These are phyloP conservation scores for Nepenthes gracilis DNA, from an alignment of 148 eudicot genomes.

Conservation along the genomic window DNA sequence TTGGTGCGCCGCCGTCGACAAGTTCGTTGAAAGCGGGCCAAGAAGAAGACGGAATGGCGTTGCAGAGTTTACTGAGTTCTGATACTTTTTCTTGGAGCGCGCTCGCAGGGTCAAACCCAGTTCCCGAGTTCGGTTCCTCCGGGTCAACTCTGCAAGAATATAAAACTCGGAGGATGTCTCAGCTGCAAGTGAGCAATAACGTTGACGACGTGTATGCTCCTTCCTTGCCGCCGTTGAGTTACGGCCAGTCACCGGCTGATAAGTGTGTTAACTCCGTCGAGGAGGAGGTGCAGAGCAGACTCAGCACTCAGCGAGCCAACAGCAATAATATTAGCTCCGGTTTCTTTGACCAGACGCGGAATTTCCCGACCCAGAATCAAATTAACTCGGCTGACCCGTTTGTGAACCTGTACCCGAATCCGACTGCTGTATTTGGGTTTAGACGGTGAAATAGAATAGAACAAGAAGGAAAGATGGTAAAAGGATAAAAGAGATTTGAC, in stretches of 20 bases:
- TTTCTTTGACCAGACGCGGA: background rate
- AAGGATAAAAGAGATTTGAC: background rate
- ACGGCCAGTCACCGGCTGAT: background rate
- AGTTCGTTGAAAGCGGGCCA: background rate
- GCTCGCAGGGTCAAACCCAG: background rate
- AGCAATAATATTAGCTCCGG: background rate
- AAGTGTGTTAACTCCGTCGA: background rate
- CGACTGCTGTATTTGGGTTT: background rate
- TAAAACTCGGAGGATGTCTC: background rate
- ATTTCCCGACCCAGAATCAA: constrained; percentile 2
- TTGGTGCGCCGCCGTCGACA: background rate
- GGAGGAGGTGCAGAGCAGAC: constrained; percentile 20
- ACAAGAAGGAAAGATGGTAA: no score
- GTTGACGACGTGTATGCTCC: background rate
- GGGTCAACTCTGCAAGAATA: background rate
- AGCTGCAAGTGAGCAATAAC: background rate
- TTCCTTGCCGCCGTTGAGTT: background rate
- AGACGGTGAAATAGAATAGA: background rate
- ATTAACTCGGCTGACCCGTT: constrained; percentile 20
- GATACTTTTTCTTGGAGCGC: background rate
- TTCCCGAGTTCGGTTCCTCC: background rate
- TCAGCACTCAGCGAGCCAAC: constrained; percentile 7
- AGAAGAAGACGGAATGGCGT: background rate
- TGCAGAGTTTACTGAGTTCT: background rate
- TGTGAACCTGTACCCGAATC: constrained; percentile 10